Evolutionary conservation across 1,284 basidiomycete genomes (phyloP), one percentile per base, ranked within the genome.

Genomic region (Fomitopsis betulina): DNA sequence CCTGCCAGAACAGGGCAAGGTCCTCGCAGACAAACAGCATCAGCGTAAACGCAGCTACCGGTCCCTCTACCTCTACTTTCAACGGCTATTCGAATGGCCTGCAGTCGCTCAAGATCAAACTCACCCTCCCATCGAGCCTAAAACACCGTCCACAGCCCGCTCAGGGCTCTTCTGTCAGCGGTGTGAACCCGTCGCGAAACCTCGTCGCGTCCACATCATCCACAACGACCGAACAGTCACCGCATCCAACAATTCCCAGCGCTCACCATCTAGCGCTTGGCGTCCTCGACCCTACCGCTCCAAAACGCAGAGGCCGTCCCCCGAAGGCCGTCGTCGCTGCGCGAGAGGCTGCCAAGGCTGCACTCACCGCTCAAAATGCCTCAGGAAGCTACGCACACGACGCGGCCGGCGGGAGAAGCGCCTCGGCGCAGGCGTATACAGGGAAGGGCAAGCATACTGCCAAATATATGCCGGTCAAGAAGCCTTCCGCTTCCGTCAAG

Each of bases 51-150:
- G 59, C 62, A 58, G 65, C 62, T 65, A 63, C 64, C 52, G 64
- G 60, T 35, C 65, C 64, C 65, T 68, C 64, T 61, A 59, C 35
- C 59, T 61, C 63, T 65, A 55, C 65, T 62, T 66, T 60, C 60
- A 58, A 54, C 60, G 62, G 63, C 55, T 65, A 62, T 58, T 47
- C 45, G 63, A 62, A 68, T 21, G 55, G 59, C 55, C 56, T 62
- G 25, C 64, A 64, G 49, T 66, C 67, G 58, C 63, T 91, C 67
- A 91, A 91, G 77, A 91, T 91, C 75, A 89, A 85, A 72, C 81
- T 91, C 58, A 85, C 84, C 43, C 76, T 89, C 3, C 85, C 87
- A 27, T 78, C 79, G 54, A 78, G 64, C 56, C 66, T 72, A 53
- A 70, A 68, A 57, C 65, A 65, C 54, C 69, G 70, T 60, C 66